A percentile compares a stretch with the other conserved stretches of the same genome.
Conservation (phyloP, 805 yeast species). For the Vanderwaltozyma polyspora region DNA sequence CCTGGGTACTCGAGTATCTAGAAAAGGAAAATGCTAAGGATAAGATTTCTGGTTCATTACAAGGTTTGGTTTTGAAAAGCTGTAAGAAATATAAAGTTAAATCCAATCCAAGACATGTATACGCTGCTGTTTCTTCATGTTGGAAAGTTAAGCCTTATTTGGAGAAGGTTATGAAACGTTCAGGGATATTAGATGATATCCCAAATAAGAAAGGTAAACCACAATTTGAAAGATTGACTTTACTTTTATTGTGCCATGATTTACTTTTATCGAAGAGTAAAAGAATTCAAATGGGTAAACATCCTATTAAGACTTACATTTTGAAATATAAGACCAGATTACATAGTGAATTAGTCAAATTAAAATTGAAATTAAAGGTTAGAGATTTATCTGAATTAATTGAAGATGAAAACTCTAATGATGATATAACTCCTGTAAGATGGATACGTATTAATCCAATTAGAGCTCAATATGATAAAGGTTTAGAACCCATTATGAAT, state of each 20-base stretch:
- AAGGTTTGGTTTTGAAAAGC: slow-evolving; percentile 40
- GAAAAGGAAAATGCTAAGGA: slow-evolving; percentile 23
- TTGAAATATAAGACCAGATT: slow-evolving; percentile 70
- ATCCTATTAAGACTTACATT: slow-evolving; percentile 72
- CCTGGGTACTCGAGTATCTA: slow-evolving; percentile 28
- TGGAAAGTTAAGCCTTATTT: slow-evolving; percentile 60
- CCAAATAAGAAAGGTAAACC: slow-evolving; percentile 38
- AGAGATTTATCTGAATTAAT: slow-evolving; percentile 41
- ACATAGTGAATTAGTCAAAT: slow-evolving; percentile 68
- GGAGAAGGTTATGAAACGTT: slow-evolving; percentile 47
- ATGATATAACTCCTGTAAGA: slow-evolving; percentile 58
- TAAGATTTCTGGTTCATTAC: slow-evolving; percentile 40
- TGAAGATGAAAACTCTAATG: slow-evolving; percentile 29
- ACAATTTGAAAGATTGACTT: slow-evolving; percentile 29
- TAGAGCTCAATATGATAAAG: slow-evolving; percentile 28
- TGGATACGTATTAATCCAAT: slow-evolving; percentile 73
- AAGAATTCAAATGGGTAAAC: slow-evolving; percentile 81
- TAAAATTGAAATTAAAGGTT: slow-evolving; percentile 64
- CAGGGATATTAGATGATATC: slow-evolving; percentile 46
- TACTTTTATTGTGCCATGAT: slow-evolving; percentile 66
- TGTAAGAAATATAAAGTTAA: slow-evolving; percentile 37
- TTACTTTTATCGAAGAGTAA: slow-evolving; percentile 63
- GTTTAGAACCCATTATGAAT: slow-evolving; percentile 16
- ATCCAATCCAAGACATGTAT: slow-evolving; percentile 73
- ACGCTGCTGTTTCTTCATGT: slow-evolving; percentile 73